Conservation (phyloP, 108 stramenopile species). For the Phaeodactylum tricornutum region DNA sequence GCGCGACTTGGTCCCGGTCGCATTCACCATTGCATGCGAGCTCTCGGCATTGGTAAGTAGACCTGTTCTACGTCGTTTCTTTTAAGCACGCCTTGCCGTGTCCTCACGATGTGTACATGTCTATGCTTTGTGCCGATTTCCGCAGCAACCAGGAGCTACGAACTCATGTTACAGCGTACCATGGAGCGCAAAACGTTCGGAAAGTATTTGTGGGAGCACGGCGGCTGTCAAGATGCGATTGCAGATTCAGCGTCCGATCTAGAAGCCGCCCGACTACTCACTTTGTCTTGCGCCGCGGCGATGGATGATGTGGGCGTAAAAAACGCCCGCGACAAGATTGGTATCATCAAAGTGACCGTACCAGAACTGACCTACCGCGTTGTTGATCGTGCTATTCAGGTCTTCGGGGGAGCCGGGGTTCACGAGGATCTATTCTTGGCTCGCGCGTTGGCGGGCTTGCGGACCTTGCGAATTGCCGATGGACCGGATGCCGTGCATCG, state of each 20-base stretch:
- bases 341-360: conserved; percentile 84
- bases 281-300: conserved; percentile 53
- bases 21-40: conserved; percentile 98
- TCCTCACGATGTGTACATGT: background rate
- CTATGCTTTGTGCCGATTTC: background rate
- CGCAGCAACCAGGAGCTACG: conserved; percentile 69
- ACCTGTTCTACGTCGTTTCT: conserved; percentile 3
- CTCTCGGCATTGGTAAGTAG: conserved; percentile 70
- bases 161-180: conserved; percentile 72
- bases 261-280: conserved; percentile 68
- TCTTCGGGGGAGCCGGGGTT: conserved; percentile 88
- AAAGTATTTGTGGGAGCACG: conserved; percentile 67
- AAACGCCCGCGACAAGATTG: conserved; percentile 60
- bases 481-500: conserved; percentile 95
- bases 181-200: conserved; percentile 69
- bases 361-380: conserved; percentile 61
- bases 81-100: background rate
- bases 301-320: conserved; percentile 57
- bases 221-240: conserved; percentile 65
- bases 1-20: conserved; percentile 92
- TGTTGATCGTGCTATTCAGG: conserved; percentile 87
- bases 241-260: conserved; percentile 72
- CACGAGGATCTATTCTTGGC: conserved; percentile 72
- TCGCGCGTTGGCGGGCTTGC: conserved; percentile 62
- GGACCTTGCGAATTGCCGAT: conserved; percentile 89